Base-by-base conservation (phyloP, 139 green algal species). In the Coelastrella sp. region DNA sequence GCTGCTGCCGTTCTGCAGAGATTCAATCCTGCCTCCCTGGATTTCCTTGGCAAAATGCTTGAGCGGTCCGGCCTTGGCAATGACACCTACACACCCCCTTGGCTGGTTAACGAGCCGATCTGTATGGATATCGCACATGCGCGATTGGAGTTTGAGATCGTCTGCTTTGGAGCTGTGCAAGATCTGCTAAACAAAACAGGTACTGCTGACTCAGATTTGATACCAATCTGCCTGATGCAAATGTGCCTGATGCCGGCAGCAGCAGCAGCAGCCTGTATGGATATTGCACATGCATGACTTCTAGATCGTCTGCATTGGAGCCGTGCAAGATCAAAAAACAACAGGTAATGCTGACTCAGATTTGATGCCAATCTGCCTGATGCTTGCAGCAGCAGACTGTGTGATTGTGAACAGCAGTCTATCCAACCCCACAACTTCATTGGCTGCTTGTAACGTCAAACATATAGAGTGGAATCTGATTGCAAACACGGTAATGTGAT, bases 41-140 rank as follows among this genome's bases (percentile, higher is more conserved):
- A 96, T 6, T 99, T 99, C 65, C 97, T 99, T 91, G 92, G 97
- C 77, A 98, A 98, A 86, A 97, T 99, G 71, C 81, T 98, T n/a
- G 60, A 86, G 7, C 92, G 95, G 11, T 97, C 95, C 14, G 98
- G 98, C 4, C 92, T 99, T 84, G 98, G 97, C 16, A 92, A 98
- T 56, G 87, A 94, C 22, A 98, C 97, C 14, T 97, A 95, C 91
- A 88, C 97, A 16, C 97, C 96, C 2, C 77, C 71, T 7, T 92
- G 85, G 82, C 92, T 88, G 73, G 4, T 64, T 20, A 86, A 47
- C 22, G 80, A 90, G 66, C 91, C 92, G 5, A 86, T 89, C 64
- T 54, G 68, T 32, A 80, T 93, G 19, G 80, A 74, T 90, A 99
- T 99, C 95, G 86, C 80, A 2, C 87, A 92, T 4, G 96, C 98